phyloP scores from a whole-genome alignment of 768 basidiomycete genomes.

The Phylloporus sp. region DNA sequence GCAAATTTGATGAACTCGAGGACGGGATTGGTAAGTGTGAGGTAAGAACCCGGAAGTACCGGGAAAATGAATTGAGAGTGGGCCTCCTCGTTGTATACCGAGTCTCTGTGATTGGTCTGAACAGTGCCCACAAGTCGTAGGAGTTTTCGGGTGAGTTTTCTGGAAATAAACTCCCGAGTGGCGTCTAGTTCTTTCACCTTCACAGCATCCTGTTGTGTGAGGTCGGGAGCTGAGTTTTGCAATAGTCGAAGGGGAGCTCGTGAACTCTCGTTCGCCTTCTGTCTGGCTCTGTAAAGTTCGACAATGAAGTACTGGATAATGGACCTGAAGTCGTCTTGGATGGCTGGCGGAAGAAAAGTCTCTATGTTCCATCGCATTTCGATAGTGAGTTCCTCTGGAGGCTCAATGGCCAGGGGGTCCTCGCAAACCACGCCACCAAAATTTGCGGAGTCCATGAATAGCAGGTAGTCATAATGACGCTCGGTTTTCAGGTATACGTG shows the following conservation, averaged over 20 bases:
- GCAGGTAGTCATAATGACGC: constrained; percentile 87
- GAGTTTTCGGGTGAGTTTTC: constrained; percentile 76
- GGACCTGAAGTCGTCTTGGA: constrained; percentile 72
- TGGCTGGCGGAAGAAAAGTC: constrained; percentile 77
- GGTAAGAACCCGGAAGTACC: constrained; percentile 79
- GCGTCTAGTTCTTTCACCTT: constrained; percentile 68
- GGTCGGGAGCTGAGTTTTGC: constrained; percentile 60
- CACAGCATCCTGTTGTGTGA: constrained; percentile 60
- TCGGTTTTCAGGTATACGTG: constrained; percentile 84
- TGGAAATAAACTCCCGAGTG: constrained; percentile 71
- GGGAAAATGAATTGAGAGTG: constrained; percentile 75
- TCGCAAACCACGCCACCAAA: constrained; percentile 86
- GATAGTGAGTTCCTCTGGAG: constrained; percentile 63
- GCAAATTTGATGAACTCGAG: constrained; percentile 88
- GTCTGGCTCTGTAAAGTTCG: constrained; percentile 74
- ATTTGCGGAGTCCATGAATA: constrained; percentile 96
- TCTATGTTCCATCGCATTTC: constrained; percentile 94
- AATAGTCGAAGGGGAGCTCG: constrained; percentile 73
- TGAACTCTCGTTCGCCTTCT: constrained; percentile 52
- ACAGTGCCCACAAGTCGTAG: constrained; percentile 65
- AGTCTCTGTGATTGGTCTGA: constrained; percentile 57
- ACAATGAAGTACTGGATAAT: constrained; percentile 80
- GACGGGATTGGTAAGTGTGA: constrained; percentile 71
- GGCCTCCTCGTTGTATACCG: constrained; percentile 50
- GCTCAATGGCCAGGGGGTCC: constrained; percentile 65